Evolutionary conservation across 306 rosid species (phyloP), one percentile per base, ranked within the genome.

Genomic region (Purshia tridentata): DNA sequence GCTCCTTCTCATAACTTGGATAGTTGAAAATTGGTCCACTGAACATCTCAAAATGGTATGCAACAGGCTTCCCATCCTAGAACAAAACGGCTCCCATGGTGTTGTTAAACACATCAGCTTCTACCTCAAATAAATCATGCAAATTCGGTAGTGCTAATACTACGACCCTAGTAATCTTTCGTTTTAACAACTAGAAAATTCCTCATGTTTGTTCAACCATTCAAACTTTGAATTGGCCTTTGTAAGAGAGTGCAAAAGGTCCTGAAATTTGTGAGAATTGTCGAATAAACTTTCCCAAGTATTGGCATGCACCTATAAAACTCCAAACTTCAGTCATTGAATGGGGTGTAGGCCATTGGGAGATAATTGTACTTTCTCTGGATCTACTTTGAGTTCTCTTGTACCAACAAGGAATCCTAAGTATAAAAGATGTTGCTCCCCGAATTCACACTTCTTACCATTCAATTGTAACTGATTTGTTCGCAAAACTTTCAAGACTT

Each of bases 371-470:
- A 41, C 37, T 35, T n/a, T 42, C 9, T n/a, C 1, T 29, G 53
- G n/a, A 65, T 65, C 41, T 7, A 65, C 52, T 44, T 65, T 65
- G 4, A 65, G n/a, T 10, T 65, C 70, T 44, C 6, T 6, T 2
- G 0, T 39, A 22, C 49, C 67, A 62, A 16, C 14, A n/a, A 40
- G 47, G 20, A 66, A 66, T 29, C 71, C 11, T 9, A 45, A 0
- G 19, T 20, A 65, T 5, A 44, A 18, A 48, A 67, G 57, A 37
- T 67, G 56, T 22, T 22, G 9, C 1, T 67, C 47, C 14, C 20
- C 14, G 14, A 47, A 67, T 67, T 66, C 70, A 66, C 41, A 66
- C 10, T 46, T 66, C 18, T 66, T 66, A 2, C 41, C 55, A 9
- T 66, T 67, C 56, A 47, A 3, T 1, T 4, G 57, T 20, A 66